Base-by-base conservation (phyloP, 2,329 filamentous ascomycete species). In the Alternaria sp. region DNA sequence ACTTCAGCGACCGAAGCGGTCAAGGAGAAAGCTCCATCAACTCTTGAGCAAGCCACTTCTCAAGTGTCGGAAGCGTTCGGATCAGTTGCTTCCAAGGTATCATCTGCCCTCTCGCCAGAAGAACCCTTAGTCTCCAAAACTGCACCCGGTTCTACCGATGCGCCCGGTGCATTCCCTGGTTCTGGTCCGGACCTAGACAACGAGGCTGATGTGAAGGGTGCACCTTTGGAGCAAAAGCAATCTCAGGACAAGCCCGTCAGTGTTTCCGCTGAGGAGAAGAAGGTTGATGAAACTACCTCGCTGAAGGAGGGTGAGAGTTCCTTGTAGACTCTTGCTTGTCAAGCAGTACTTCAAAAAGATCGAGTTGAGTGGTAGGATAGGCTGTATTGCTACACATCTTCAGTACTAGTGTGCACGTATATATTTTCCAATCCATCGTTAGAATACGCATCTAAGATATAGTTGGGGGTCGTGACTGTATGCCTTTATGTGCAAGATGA, bases 151-250 rank as follows among this genome's bases (percentile, higher is more conserved):
- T 68, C 70, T 15, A 60, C 63, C 7, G 70, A 70, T 10, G 67
- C 68, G 5, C 71, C 69, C 13, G 70, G 71, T 25, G 69, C 70
- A 3, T 73, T 72, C 52, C 69, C 71, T 36, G 67, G 59, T 5
- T 59, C 57, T 15, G 65, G 62, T 5, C 46, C 65, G 21, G 59
- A 61, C 21, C 32, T 65, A 25, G 53, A 55, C 13, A 59, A 68
- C 10, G 52, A 62, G 1, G 45, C 23, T n/a, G 52, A 36, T 23
- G 45, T 28, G n/a, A 61, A 61, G 25, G 53, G 56, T 25, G 40
- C 28, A n/a, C 28, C 55, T 19, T 30, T 58, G 12, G 67, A 67
- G n/a, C 46, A 66, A 36, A 65, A 68, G 26, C 53, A 23, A 8
- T 49, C 45, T 44, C 26, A 32, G 13, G 61, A 62, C 5, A 44